Base-by-base conservation (phyloP, 352 stramenopile species). In the Peronosclerospora sorghi region DNA sequence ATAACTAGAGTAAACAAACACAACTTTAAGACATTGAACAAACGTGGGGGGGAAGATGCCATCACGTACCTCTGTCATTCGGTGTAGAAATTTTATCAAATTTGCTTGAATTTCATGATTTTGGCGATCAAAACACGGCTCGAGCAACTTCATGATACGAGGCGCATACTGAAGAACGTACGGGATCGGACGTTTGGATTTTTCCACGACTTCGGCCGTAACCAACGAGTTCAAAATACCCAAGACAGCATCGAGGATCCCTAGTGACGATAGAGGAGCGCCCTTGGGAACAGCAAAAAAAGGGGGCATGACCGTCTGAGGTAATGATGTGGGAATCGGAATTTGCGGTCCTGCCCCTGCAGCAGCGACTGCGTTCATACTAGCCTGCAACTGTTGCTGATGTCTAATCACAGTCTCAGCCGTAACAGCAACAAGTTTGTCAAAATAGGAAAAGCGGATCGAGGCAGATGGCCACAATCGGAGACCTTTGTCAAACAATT, bases 361-460 rank as follows among this genome's bases (percentile, higher is more conserved):
- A 27, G 26, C 24, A 34, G 48, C 46, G 44, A 54, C 30, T 43
- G 61, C 36, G 48, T 57, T 64, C 49, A 63, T 48, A 42, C 46
- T 62, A 20, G 49, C 54, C 36, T 68, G 59, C 7, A 65, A 21
- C 29, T 82, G 70, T 49, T 83, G 71, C 26, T 87, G 72, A 21
- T 90, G 80, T 5, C 81, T 70, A 56, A 94, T 78, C 6, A 90
- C 72, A 2, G 75, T 74, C 29, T 94, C 81, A 2, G 81, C 81
- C 17, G 81, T 94, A 14, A 94, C 81, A 18, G 81, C 81, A 20
- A 94, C 90, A n/a, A 94, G 58, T 40, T 94, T 94, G 54, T 94
- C 76, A 55, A 95, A 92, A 56, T 93, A 92, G 28, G 78, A 91
- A 52, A 93, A 92, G 14, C 82, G 77, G n/a, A 95, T 84, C 2